These are phyloP conservation scores for Thinopyrum elongatum DNA, from an alignment of 176 grass and related monocot genomes.

Conservation along the genomic window DNA sequence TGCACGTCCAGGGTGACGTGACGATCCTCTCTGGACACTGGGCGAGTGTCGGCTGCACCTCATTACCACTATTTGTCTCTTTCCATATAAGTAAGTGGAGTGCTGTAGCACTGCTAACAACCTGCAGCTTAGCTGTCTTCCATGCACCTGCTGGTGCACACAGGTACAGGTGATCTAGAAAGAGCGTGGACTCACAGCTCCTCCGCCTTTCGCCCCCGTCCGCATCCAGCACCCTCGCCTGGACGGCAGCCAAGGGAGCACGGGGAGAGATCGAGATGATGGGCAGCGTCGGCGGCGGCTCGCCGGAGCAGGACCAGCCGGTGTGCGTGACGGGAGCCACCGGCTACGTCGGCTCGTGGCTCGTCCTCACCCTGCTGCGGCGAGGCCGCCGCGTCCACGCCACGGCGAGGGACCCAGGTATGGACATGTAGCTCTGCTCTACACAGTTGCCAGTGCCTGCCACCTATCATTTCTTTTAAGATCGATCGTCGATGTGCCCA, in stretches of 20 bases:
- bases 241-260: too few relatives aligned
- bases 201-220: too few relatives aligned
- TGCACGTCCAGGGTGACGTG: neutral
- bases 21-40: too few relatives aligned
- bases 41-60: neutral
- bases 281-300: constrained; percentile 16
- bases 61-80: neutral
- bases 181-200: too few relatives aligned
- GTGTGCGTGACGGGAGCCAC: constrained; percentile 85
- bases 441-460: neutral
- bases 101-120: too few relatives aligned
- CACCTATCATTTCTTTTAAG: neutral
- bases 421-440: neutral
- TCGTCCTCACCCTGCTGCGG: constrained; percentile 62
- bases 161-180: too few relatives aligned
- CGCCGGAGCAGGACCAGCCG: neutral
- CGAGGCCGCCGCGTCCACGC: constrained; percentile 75
- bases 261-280: neutral
- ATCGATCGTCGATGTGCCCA: neutral
- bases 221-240: too few relatives aligned
- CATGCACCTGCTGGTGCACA: too few relatives aligned
- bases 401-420: constrained; percentile 68
- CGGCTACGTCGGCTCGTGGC: constrained; percentile 85
- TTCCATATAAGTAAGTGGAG: neutral
- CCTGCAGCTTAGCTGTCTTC: neutral